Conservation (phyloP, 2,329 filamentous ascomycete species). For the Waltergamsia citrina region DNA sequence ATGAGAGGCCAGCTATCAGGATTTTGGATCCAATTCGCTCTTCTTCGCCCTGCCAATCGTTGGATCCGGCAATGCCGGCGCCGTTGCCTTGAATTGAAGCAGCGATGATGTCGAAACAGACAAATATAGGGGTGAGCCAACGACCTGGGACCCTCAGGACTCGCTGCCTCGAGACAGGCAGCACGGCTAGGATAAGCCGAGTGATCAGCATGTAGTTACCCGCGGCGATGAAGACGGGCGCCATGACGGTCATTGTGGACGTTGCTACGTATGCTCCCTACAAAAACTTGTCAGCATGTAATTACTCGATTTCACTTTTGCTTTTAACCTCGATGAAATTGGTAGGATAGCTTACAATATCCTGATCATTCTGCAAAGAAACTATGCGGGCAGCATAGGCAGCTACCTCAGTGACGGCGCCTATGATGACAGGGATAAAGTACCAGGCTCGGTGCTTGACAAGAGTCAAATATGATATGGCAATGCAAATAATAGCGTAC, state of each 20-base stretch:
- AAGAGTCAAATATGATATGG: constrained; percentile 29
- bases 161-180: constrained; percentile 19
- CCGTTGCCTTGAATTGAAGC: constrained; percentile 35
- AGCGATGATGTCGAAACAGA: constrained; percentile 32
- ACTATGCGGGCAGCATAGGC: constrained; percentile 28
- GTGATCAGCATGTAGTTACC: constrained; percentile 41
- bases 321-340: background rate
- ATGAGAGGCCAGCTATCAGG: constrained; percentile 28
- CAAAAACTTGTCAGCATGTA: background rate
- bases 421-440: constrained; percentile 32
- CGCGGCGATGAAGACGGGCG: constrained; percentile 37
- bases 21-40: constrained; percentile 27
- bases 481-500: constrained; percentile 25
- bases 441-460: constrained; percentile 29
- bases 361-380: constrained; percentile 21
- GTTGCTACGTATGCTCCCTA: constrained; percentile 27
- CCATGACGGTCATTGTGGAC: constrained; percentile 32
- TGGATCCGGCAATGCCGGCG: constrained; percentile 29
- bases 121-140: constrained; percentile 34
- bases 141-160: constrained; percentile 24
- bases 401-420: constrained; percentile 28
- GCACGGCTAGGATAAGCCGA: constrained; percentile 28
- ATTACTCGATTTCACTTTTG: constrained; percentile 1
- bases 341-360: constrained; percentile 17
- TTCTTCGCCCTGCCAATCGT: constrained; percentile 29